Evolutionary conservation across 1,284 basidiomycete species (phyloP).

Genomic region (Melampsora americana): DNA sequence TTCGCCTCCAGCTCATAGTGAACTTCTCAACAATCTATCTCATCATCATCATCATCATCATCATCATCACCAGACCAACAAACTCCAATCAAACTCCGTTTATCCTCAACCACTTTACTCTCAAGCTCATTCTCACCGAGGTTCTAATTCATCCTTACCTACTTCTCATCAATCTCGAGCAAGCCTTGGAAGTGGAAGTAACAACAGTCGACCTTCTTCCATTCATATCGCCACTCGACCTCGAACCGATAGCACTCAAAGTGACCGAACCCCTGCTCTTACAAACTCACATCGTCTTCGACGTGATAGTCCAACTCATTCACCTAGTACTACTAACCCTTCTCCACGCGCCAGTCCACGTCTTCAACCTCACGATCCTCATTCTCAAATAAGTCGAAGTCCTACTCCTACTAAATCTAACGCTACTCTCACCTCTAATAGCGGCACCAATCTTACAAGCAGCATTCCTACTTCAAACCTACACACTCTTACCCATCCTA

Average conservation of each 20-base stretch:
- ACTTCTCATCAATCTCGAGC: neutral
- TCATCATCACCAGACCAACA: neutral
- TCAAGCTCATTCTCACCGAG: neutral
- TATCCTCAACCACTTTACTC: neutral
- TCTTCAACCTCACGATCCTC: conserved; percentile 2
- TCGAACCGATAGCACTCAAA: conserved; percentile 16
- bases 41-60: too few relatives aligned
- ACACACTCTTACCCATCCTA: too few relatives aligned
- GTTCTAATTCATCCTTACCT: neutral
- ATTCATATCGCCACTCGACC: conserved; percentile 5
- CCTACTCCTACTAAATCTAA: conserved; percentile 1
- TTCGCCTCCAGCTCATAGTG: neutral
- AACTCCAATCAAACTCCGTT: conserved; percentile 5
- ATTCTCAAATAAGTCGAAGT: conserved; percentile 2
- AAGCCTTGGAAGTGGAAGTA: neutral
- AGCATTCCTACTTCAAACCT: conserved; percentile 18
- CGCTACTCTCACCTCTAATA: neutral
- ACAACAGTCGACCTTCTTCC: neutral
- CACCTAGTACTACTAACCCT: neutral
- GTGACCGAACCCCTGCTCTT: conserved; percentile 1
- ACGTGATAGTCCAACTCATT: neutral
- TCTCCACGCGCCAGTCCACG: neutral
- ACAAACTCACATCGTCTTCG: neutral
- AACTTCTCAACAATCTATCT: neutral
- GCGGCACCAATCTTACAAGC: too few relatives aligned